Percentiles rank a stretch among this genome's conserved stretches.
phyloP scores from a whole-genome alignment of 352 stramenopile species.

The Phytophthora palmivora region DNA sequence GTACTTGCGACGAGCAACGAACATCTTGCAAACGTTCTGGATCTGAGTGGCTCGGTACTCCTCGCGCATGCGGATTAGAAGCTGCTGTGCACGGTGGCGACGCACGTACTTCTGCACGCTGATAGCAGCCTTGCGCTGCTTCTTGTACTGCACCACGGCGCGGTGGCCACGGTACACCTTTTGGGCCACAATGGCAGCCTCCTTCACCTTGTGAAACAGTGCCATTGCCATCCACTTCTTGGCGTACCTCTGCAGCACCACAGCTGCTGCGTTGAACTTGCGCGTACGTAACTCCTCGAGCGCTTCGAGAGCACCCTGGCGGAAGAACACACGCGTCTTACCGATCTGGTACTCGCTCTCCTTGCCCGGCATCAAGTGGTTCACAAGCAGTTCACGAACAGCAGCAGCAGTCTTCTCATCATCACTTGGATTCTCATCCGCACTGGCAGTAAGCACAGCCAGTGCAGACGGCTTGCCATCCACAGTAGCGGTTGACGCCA shows the following conservation, averaged over 20 bases:
- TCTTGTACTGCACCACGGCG: conserved; percentile 59
- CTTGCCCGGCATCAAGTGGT: conserved; percentile 68
- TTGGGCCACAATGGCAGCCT: conserved; percentile 66
- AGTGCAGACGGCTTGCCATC: conserved; percentile 36
- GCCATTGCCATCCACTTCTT: conserved; percentile 84
- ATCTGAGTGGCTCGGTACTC: conserved; percentile 82
- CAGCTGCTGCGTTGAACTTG: conserved; percentile 80
- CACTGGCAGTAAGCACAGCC: conserved; percentile 42
- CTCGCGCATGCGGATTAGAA: conserved; percentile 67
- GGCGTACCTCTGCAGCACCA: conserved; percentile 82
- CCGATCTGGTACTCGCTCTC: conserved; percentile 81
- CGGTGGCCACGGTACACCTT: conserved; percentile 60
- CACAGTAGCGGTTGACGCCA: conserved; percentile 43
- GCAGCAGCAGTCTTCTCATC: conserved; percentile 46
- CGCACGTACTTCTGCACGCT: conserved; percentile 74
- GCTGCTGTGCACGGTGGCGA: conserved; percentile 62
- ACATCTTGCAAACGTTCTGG: conserved; percentile 88
- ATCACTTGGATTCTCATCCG: conserved; percentile 45
- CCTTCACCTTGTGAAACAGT: conserved; percentile 64
- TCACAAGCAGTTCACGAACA: conserved; percentile 60
- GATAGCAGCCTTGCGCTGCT: conserved; percentile 64
- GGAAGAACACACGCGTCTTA: conserved; percentile 96
- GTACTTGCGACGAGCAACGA: conserved; percentile 70
- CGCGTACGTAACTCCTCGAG: conserved; percentile 89
- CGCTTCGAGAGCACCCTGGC: conserved; percentile 90